phyloP scores from a whole-genome alignment of 805 yeast genomes.

The Maudiozyma turicensis region DNA sequence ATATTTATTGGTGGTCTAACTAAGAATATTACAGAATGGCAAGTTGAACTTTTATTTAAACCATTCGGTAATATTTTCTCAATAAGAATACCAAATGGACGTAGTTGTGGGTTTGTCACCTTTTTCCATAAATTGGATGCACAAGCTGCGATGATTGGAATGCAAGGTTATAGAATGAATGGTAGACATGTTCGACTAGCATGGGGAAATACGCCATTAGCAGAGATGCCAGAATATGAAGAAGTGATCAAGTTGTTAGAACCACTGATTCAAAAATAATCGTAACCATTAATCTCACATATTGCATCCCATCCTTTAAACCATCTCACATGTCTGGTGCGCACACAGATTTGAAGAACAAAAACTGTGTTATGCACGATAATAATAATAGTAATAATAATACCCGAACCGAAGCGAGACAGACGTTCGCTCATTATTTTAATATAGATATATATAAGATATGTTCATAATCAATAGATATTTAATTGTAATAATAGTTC shows the following conservation, averaged over 20 bases:
- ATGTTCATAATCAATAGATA: too few species aligned
- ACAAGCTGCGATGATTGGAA: constrained; percentile 63
- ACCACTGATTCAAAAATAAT: not conserved
- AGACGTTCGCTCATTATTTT: too few species aligned
- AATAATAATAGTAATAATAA: too few species aligned
- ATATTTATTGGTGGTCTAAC: constrained; percentile 72
- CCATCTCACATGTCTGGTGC: too few species aligned
- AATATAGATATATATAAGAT: too few species aligned
- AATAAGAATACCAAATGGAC: constrained; percentile 60
- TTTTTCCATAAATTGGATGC: constrained; percentile 62
- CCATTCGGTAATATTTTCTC: constrained; percentile 65
- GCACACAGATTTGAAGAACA: too few species aligned
- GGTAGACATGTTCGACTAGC: constrained; percentile 63
- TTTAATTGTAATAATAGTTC: too few species aligned
- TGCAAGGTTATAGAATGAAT: constrained; percentile 73
- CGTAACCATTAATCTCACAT: too few species aligned
- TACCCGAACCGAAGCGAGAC: too few species aligned
- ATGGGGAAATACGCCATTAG: constrained; percentile 46
- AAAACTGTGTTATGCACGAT: too few species aligned
- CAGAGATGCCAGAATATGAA: constrained; percentile 23
- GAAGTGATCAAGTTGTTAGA: not conserved
- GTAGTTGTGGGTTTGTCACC: constrained; percentile 72
- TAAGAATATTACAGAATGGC: constrained; percentile 48
- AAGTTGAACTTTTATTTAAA: constrained; percentile 51
- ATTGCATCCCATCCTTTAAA: too few species aligned